phyloP scores from a whole-genome alignment of 805 yeast genomes.

The Wickerhamiella alocasiicola region DNA sequence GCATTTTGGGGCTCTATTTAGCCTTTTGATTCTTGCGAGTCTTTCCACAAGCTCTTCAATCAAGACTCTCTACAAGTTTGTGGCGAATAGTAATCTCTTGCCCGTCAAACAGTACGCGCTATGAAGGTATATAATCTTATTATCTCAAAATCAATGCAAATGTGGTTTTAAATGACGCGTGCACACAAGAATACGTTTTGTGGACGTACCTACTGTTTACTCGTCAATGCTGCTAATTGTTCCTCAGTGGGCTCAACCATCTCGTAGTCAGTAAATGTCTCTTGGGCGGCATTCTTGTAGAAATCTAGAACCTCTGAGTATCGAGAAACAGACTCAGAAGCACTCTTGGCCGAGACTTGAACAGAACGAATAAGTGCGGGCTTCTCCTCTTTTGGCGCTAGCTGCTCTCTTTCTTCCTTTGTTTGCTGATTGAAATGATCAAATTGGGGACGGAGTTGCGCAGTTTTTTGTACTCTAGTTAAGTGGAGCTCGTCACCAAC shows the following conservation, averaged over 20 bases:
- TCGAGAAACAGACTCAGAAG: constrained; percentile 45
- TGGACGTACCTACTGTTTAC: too few species aligned
- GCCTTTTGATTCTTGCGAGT: too few species aligned
- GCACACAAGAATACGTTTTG: too few species aligned
- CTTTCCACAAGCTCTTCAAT: too few species aligned
- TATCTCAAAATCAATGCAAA: too few species aligned
- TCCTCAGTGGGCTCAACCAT: constrained; percentile 1
- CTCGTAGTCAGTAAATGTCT: constrained; percentile 29
- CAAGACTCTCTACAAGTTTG: too few species aligned
- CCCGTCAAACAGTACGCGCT: too few species aligned
- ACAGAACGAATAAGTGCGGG: constrained; percentile 45
- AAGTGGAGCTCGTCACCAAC: constrained; percentile 44
- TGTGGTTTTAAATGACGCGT: too few species aligned
- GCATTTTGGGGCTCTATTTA: too few species aligned
- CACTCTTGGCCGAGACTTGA: constrained; percentile 61
- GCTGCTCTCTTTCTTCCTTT: constrained; percentile 17
- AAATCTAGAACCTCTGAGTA: constrained; percentile 59
- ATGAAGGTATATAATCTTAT: too few species aligned
- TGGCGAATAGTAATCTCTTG: too few species aligned
- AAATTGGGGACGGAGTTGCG: constrained; percentile 75
- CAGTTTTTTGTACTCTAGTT: constrained; percentile 50
- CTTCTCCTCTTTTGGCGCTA: constrained; percentile 27
- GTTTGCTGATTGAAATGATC: constrained; percentile 56
- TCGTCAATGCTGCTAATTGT: neutral
- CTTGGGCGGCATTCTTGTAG: constrained; percentile 53